Conservation (phyloP, 441 rosid genomes). For the Corymbia citriodora region DNA sequence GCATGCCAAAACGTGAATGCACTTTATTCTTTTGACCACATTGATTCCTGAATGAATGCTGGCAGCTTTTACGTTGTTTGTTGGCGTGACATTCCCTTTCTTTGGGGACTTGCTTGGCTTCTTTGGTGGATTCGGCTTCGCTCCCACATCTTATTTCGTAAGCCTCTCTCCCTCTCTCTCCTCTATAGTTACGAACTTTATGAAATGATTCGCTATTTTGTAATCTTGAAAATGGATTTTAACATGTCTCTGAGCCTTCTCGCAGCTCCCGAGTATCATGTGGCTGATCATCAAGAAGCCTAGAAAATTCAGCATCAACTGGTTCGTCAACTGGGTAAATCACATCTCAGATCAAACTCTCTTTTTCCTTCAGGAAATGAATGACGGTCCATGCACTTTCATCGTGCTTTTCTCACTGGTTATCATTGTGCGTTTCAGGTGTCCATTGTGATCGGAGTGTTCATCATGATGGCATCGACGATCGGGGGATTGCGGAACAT, state of each 20-base stretch:
- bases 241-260: background rate
- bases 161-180: slow-evolving; percentile 18
- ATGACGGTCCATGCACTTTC: background rate
- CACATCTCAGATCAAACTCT: background rate
- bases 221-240: background rate
- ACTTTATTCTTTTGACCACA: background rate
- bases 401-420: background rate
- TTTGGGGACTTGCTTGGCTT: slow-evolving; percentile 95
- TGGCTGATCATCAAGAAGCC: slow-evolving; percentile 94
- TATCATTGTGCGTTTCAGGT: background rate
- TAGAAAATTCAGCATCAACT: slow-evolving; percentile 50
- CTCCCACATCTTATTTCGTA: slow-evolving; percentile 91
- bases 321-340: slow-evolving; percentile 90
- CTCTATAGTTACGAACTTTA: background rate
- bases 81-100: slow-evolving; percentile 85
- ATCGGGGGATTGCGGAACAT: background rate
- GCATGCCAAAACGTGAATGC: background rate
- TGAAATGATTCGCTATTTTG: background rate
- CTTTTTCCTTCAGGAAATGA: background rate
- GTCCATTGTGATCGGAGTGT: background rate
- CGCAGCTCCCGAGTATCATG: slow-evolving; percentile 87
- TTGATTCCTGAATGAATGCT: background rate
- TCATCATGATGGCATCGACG: background rate
- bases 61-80: slow-evolving; percentile 77
- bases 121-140: slow-evolving; percentile 96